phyloP scores from a whole-genome alignment of 345 rosid genomes.

The Eucalyptus polyanthemos region DNA sequence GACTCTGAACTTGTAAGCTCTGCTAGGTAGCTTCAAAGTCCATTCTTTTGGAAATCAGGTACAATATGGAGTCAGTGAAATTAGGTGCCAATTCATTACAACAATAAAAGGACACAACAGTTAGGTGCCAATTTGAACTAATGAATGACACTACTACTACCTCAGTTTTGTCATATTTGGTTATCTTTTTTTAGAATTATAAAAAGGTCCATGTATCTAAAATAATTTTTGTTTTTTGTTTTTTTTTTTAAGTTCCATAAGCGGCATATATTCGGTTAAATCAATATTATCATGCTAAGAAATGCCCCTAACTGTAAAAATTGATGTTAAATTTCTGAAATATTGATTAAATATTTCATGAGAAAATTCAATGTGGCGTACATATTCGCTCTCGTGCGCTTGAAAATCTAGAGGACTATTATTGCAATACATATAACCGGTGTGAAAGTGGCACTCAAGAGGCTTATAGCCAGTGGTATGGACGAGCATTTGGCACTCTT shows the following conservation, averaged over 20 bases:
- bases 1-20: not conserved
- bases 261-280: not conserved
- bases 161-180: not conserved
- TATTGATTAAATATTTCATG: not conserved
- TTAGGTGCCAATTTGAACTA: not conserved
- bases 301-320: not conserved
- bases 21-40: not conserved
- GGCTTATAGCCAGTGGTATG: not conserved
- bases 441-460: not conserved
- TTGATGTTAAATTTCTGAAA: rapidly evolving
- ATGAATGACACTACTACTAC: not conserved
- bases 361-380: not conserved
- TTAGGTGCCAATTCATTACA: not conserved
- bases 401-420: not conserved
- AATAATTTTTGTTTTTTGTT: not conserved
- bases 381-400: not conserved
- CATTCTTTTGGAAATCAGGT: not conserved
- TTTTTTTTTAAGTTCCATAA: not conserved
- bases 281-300: not conserved
- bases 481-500: not conserved
- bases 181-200: not conserved
- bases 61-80: not conserved
- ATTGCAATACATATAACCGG: not conserved
- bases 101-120: not conserved
- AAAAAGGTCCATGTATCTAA: not conserved